Evolutionary conservation across 768 basidiomycete species (phyloP), one percentile per base, ranked within the genome.

Genomic region (Mycena alexandri): DNA sequence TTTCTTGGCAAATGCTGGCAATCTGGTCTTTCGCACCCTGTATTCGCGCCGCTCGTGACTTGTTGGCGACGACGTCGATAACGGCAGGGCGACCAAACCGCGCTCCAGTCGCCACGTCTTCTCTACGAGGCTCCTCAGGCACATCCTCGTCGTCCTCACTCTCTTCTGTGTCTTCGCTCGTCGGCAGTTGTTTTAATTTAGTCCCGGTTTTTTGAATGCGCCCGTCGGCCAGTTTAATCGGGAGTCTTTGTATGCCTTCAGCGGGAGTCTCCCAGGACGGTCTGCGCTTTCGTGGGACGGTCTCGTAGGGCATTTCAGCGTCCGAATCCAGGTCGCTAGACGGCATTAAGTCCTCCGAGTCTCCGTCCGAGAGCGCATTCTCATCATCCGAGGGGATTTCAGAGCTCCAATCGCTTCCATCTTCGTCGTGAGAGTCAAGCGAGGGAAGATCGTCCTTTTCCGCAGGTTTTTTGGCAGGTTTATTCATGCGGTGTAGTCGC

Each of bases 21-120:
- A 99, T 94, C 80, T 99, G 96, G 75, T 98, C 95, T 73, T 97
- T 95, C 16, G 96, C 96, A 46, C 84, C 83, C 71, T 89, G 89
- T 70, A 98, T 82, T 59, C 90, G 85, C 55, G 82, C 84, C 70
- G 85, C 86, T 67, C 90, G 86, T 24, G 93, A 91, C 71, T 84
- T 84, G 67, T 86, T 90, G 46, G 81, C 79, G 43, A 97, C 81
- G 50, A 96, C 84, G 69, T 92, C 90, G 34, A 87, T 79, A 14
- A 97, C 89, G 5, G 94, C 92, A 19, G 86, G 87, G 29, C 94
- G 87, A n/a, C 96, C 96, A 72, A 95, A 95, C 36, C 95, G 88
- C 68, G 93, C 90, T 14, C 93, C 94, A 10, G 93, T 94, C 10
- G 93, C 81, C 24, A 93, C 87, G 72, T 93, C 92, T 71, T 93